Evolutionary conservation across 208 protist species (phyloP).

Genomic region (Acanthamoeba triangularis): DNA sequence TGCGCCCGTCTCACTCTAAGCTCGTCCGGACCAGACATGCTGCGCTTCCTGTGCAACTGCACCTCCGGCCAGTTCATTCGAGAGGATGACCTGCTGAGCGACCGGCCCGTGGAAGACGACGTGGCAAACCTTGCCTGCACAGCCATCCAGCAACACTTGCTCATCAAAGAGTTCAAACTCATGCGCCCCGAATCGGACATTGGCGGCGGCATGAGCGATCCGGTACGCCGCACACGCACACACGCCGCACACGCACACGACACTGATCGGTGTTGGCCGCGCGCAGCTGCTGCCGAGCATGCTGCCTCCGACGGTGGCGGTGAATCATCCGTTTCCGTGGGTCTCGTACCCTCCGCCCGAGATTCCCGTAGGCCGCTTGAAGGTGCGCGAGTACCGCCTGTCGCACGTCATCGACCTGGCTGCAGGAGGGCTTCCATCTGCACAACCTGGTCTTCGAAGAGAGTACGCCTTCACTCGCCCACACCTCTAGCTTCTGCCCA

Average conservation of each 20-base stretch:
- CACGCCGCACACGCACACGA: too few species aligned
- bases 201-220: background rate
- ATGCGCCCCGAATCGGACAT: constrained; percentile 26
- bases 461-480: background rate
- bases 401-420: constrained; percentile 66
- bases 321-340: constrained; percentile 72
- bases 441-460: constrained; percentile 55
- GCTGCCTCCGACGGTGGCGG: constrained; percentile 31
- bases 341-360: constrained; percentile 25
- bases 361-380: constrained; percentile 32
- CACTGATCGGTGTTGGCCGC: background rate
- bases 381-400: constrained; percentile 61
- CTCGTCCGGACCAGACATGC: background rate
- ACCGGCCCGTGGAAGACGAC: background rate
- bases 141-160: constrained; percentile 9
- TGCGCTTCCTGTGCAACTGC: constrained; percentile 40
- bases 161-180: constrained; percentile 52
- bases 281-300: constrained; percentile 32
- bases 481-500: background rate
- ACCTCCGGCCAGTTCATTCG: constrained; percentile 55
- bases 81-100: background rate
- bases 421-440: constrained; percentile 65
- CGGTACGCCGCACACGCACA: background rate
- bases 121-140: constrained; percentile 1
- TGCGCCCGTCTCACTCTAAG: background rate